phyloP scores from a whole-genome alignment of 768 basidiomycete species.

The Suillus weaverae region DNA sequence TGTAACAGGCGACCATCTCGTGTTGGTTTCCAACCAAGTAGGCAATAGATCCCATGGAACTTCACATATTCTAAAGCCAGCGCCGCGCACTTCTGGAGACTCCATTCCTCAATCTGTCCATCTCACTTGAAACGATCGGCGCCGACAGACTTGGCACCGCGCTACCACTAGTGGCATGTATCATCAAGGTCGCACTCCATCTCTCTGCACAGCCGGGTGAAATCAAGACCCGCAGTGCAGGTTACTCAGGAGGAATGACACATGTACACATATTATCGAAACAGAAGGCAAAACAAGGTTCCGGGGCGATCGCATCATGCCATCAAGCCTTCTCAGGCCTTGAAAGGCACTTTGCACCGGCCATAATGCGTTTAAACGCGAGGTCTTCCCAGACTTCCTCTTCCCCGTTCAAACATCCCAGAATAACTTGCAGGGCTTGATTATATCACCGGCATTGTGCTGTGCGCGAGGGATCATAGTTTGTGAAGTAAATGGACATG shows the following conservation, averaged over 20 bases:
- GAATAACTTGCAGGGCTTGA: conserved; percentile 18
- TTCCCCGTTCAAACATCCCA: conserved; percentile 24
- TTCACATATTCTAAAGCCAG: conserved; percentile 3
- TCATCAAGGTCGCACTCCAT: not conserved
- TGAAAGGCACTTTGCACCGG: conserved; percentile 14
- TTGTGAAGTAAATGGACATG: conserved; percentile 5
- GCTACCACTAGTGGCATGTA: not conserved
- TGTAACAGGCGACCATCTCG: not conserved
- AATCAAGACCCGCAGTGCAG: conserved; percentile 1
- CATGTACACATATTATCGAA: conserved; percentile 4
- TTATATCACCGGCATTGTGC: conserved; percentile 14
- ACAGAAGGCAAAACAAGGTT: conserved; percentile 27
- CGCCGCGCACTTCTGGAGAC: conserved; percentile 2
- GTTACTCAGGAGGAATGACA: conserved; percentile 8
- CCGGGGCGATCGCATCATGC: conserved; percentile 20
- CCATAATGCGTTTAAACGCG: conserved; percentile 22
- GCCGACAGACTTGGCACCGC: not conserved
- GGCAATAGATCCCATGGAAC: not conserved
- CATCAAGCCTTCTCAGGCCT: conserved; percentile 19
- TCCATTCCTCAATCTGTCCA: conserved; percentile 17
- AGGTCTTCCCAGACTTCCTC: conserved; percentile 16
- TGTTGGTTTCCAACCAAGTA: not conserved
- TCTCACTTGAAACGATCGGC: conserved; percentile 16
- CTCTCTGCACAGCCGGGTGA: conserved; percentile 1
- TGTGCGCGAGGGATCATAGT: conserved; percentile 1